Evolutionary conservation across 352 stramenopile species (phyloP).

Genomic region (Phytophthora ramorum): DNA sequence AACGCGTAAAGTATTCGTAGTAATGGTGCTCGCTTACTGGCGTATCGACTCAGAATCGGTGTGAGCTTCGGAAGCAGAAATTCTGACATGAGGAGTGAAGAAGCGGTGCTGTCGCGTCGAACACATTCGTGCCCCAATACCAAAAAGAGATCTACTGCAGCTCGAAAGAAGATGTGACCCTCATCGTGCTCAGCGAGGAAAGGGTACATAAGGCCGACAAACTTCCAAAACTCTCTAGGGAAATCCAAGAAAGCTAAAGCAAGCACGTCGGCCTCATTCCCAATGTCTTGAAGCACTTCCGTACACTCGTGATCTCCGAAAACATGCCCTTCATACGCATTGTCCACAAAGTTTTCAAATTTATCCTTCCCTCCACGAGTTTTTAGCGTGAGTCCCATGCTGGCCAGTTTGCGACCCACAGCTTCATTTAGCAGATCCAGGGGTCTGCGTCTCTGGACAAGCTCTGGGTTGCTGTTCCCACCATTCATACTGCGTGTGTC

Average conservation of each 20-base stretch:
- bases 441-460: constrained; percentile 61
- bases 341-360: constrained; percentile 76
- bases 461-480: constrained; percentile 37
- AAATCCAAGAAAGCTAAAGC: constrained; percentile 72
- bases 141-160: constrained; percentile 40
- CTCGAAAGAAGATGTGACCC: constrained; percentile 49
- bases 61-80: constrained; percentile 59
- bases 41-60: constrained; percentile 25
- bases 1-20: constrained; percentile 73
- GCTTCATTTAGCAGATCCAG: constrained; percentile 73
- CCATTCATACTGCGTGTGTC: constrained; percentile 37
- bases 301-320: constrained; percentile 48
- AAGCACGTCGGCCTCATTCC: constrained; percentile 64
- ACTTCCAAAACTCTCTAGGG: constrained; percentile 86
- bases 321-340: constrained; percentile 44
- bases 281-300: constrained; percentile 46
- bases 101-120: constrained; percentile 48
- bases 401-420: constrained; percentile 44
- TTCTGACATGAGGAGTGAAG: constrained; percentile 64
- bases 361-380: constrained; percentile 59
- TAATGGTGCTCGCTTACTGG: constrained; percentile 57
- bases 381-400: constrained; percentile 40
- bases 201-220: constrained; percentile 56
- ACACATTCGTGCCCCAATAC: constrained; percentile 53
- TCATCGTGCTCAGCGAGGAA: constrained; percentile 63